Conservation (phyloP, 2,329 filamentous ascomycete genomes). For the Didymella exigua region DNA sequence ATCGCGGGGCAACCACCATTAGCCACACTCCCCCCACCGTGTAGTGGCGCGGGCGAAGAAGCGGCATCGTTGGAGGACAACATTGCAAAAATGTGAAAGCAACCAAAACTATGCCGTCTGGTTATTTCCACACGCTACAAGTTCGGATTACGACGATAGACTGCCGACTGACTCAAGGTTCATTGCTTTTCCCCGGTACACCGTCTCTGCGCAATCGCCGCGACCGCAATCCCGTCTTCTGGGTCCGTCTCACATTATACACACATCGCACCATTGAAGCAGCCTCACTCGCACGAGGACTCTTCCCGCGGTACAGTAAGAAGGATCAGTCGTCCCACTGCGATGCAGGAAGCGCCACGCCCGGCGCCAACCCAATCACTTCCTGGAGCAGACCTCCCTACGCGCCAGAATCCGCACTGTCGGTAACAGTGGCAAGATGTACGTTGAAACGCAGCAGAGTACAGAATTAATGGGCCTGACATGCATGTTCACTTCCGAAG, state of each 20-base stretch:
- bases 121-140: background rate
- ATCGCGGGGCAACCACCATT: constrained; percentile 19
- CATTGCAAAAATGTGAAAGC: background rate
- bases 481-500: background rate
- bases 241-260: constrained; percentile 15
- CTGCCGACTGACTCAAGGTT: background rate
- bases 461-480: constrained; percentile 1
- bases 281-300: constrained; percentile 11
- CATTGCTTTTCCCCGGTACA: constrained; percentile 10
- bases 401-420: constrained; percentile 8
- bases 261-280: constrained; percentile 9
- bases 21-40: constrained; percentile 16
- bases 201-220: constrained; percentile 4
- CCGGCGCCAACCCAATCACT: constrained; percentile 16
- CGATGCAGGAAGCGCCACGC: constrained; percentile 7
- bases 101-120: background rate
- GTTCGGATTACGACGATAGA: background rate
- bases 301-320: constrained; percentile 2
- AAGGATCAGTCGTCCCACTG: constrained; percentile 3
- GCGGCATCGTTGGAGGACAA: background rate
- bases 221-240: constrained; percentile 13
- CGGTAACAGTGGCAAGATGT: constrained; percentile 4
- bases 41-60: constrained; percentile 8
- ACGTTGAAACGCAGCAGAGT: constrained; percentile 7
- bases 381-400: background rate